phyloP scores from a whole-genome alignment of 768 basidiomycete genomes.

The Chalciporus pseudorubinellus region DNA sequence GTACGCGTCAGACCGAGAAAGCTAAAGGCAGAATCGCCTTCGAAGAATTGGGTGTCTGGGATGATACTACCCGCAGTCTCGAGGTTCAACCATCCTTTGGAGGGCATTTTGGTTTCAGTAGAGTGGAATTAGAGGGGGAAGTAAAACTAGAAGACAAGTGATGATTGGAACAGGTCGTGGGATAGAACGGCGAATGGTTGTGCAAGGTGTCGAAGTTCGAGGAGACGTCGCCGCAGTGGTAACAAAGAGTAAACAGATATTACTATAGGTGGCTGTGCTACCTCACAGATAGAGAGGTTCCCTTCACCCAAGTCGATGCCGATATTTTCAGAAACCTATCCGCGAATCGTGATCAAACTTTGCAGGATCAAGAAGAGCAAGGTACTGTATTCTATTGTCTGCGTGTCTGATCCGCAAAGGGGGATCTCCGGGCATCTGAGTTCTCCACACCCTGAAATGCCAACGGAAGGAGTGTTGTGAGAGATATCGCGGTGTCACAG shows the following conservation, averaged over 20 bases:
- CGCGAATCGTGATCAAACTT: background rate
- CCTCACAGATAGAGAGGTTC: no score
- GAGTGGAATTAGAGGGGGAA: background rate
- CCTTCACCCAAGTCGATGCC: no score
- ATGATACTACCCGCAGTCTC: slow-evolving; percentile 60
- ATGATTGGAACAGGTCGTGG: background rate
- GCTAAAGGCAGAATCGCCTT: slow-evolving; percentile 86
- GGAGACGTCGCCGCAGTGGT: no score
- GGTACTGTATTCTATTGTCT: background rate
- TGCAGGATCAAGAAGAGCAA: background rate
- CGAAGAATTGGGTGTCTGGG: slow-evolving; percentile 80
- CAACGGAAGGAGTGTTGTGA: no score
- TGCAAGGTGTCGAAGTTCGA: background rate
- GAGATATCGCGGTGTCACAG: no score
- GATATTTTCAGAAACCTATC: no score
- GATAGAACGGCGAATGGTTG: background rate
- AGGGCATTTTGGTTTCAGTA: slow-evolving; percentile 37
- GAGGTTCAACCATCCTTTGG: slow-evolving; percentile 86
- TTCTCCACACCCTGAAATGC: no score
- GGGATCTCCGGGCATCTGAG: background rate
- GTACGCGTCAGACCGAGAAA: slow-evolving; percentile 75
- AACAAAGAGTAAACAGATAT: no score
- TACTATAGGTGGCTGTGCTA: slow-evolving; percentile 10
- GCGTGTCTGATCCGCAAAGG: background rate
- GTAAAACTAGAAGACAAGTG: background rate